Evolutionary conservation across 176 grass and related monocot genomes (phyloP), one percentile per base, ranked within the genome.

Genomic region (Phyllostachys edulis): DNA sequence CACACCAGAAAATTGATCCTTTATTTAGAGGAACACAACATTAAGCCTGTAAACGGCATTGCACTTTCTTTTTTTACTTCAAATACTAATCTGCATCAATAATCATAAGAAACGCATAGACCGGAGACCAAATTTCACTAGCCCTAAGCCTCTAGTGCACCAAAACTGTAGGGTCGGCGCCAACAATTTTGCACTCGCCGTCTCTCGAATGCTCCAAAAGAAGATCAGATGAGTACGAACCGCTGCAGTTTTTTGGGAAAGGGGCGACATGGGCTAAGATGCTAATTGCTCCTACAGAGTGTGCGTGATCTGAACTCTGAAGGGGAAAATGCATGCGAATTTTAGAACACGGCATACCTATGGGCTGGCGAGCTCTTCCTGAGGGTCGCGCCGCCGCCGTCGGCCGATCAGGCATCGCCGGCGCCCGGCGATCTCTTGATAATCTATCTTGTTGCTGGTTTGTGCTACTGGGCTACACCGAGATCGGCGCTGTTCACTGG

Each of bases 211-310:
- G 14, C 44, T 63, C 17, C 17, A 61, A 61, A 47, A 17, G 6
- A 85, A 52, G 3, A 86, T n/a, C 20, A 64, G 27, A 73, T 42
- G 67, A 52, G 16, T 26, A 29, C 34, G n/a, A 65, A 86, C 44
- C 72, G 11, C 54, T 39, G 62, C 57, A 62, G 17, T 15, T 32
- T 21, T 50, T 17, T 8, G 18, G 44, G 17, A 14, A 26, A 40
- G 44, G 14, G 36, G 20, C 29, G 20, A 63, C 54, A 37, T 49
- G 17, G 45, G 76, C 45, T 34, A 32, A 80, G 12, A 18, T 74
- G 59, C 41, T 51, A 63, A 61, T 32, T 10, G n/a, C 36, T 17
- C 36, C 50, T 24, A 44, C 15, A 10, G n/a, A 46, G 50, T 77
- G 40, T 4, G 52, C 13, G 8, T 62, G 12, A 24, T 21, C 5